These are phyloP conservation scores for Porogramme epimiltina DNA, from an alignment of 1,284 basidiomycete genomes.

Conservation along the genomic window DNA sequence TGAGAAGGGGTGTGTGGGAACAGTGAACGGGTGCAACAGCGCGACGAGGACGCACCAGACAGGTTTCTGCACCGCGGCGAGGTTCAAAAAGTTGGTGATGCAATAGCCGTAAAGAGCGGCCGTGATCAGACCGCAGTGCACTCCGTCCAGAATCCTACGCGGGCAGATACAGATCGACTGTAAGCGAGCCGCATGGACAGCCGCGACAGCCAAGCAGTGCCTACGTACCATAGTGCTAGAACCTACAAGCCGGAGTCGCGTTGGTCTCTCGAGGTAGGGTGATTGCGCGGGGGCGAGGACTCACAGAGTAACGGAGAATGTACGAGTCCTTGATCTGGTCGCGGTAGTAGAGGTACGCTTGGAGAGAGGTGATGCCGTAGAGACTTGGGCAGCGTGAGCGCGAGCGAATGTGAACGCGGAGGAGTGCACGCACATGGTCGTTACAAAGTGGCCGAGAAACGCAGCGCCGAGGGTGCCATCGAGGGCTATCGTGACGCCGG, in stretches of 20 bases:
- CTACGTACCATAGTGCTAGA: too few species aligned
- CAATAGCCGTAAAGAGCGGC: slow-evolving; percentile 24
- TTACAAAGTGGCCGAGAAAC: slow-evolving; percentile 23
- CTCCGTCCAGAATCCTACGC: slow-evolving; percentile 22
- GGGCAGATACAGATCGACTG: too few species aligned
- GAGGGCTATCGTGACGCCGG: too few species aligned
- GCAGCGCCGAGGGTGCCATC: slow-evolving; percentile 22
- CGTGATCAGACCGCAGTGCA: slow-evolving; percentile 23
- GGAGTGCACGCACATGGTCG: slow-evolving; percentile 16
- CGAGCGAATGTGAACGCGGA: not conserved
- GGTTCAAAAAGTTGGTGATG: slow-evolving; percentile 21
- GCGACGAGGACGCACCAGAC: slow-evolving; percentile 17
- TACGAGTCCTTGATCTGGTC: too few species aligned
- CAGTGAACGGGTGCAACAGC: too few species aligned
- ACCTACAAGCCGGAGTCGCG: too few species aligned
- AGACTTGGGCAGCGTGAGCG: slow-evolving; percentile 7
- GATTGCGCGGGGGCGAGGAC: too few species aligned
- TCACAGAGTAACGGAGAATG: too few species aligned
- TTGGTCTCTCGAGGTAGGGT: too few species aligned
- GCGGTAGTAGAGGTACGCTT: slow-evolving; percentile 19
- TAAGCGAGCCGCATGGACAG: too few species aligned
- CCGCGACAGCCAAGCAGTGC: too few species aligned
- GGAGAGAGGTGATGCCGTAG: slow-evolving; percentile 23
- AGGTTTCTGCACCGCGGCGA: slow-evolving; percentile 13
- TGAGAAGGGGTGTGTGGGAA: too few species aligned